Base-by-base conservation (phyloP, 805 yeast genomes). In the Metschnikowia amazonensis region DNA sequence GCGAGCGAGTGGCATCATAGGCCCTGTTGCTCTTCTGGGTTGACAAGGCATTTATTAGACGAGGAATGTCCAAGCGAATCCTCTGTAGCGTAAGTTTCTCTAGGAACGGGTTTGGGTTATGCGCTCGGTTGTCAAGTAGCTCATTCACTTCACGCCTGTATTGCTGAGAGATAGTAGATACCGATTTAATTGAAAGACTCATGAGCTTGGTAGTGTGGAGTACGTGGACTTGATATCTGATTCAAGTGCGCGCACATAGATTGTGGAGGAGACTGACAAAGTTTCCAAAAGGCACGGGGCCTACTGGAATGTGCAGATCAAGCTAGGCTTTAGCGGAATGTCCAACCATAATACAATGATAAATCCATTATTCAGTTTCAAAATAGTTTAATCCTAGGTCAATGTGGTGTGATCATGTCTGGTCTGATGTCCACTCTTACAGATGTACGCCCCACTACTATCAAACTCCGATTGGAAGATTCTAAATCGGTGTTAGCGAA, bases 361-460 rank as follows among this genome's bases (percentile, higher is more conserved):
- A n/a, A n/a, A n/a, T n/a, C n/a, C n/a, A n/a, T n/a, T n/a, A n/a
- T n/a, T n/a, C n/a, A n/a, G n/a, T n/a, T n/a, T n/a, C n/a, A n/a
- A n/a, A n/a, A n/a, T n/a, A n/a, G n/a, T n/a, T n/a, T n/a, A n/a
- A n/a, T n/a, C n/a, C n/a, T n/a, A n/a, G n/a, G n/a, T n/a, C n/a
- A n/a, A n/a, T n/a, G n/a, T n/a, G n/a, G n/a, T n/a, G n/a, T n/a
- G n/a, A n/a, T n/a, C n/a, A n/a, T n/a, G n/a, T n/a, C n/a, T n/a
- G n/a, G n/a, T n/a, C n/a, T n/a, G 16, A 2, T n/a, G 31, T 11
- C 35, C 11, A 17, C 14, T 18, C 7, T 21, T 37, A 37, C 41
- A 20, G 21, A 44, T 53, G 57, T 53, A 47, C 32, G 57, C 57
- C 57, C 57, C 56, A 52, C 57, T 53, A 53, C 57, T 53, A 53